A percentile compares a stretch with the other conserved stretches of the same genome.
Evolutionary conservation across 305 asterid genomes (phyloP).

Genomic region (Fraxinus velutina): DNA sequence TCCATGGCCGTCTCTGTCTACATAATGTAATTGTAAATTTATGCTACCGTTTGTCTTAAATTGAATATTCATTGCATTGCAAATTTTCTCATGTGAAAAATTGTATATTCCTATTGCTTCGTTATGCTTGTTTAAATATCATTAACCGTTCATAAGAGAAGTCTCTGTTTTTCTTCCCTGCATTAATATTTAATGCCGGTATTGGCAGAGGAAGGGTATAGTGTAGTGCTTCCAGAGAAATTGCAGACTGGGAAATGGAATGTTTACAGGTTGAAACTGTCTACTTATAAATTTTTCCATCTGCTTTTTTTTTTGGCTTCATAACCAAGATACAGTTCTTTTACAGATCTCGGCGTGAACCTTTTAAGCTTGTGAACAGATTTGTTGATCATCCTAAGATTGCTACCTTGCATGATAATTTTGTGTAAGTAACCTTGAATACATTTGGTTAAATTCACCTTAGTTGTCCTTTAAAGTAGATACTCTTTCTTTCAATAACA

Average conservation of each 20-base stretch:
- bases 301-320: neutral
- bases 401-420: slow-evolving; percentile 63
- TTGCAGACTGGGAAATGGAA: slow-evolving; percentile 64
- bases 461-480: neutral
- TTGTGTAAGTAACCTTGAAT: slow-evolving; percentile 42
- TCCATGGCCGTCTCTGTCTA: neutral
- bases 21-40: neutral
- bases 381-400: slow-evolving; percentile 56
- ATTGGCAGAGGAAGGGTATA: slow-evolving; percentile 55
- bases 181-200: neutral
- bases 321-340: slow-evolving; percentile 1
- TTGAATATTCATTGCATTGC: neutral
- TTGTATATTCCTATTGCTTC: neutral
- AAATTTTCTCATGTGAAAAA: neutral
- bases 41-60: neutral
- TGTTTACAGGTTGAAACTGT: slow-evolving; percentile 46
- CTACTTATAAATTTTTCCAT: slow-evolving; percentile 1
- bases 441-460: neutral
- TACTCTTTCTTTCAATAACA: neutral
- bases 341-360: slow-evolving; percentile 50
- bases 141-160: neutral
- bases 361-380: slow-evolving; percentile 46
- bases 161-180: neutral
- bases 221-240: slow-evolving; percentile 62
- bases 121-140: slow-evolving; percentile 8